A percentile compares a stretch with the other conserved stretches of the same genome.
Evolutionary conservation across 176 grass and related monocot genomes (phyloP).

Genomic region (Stipa capillata): DNA sequence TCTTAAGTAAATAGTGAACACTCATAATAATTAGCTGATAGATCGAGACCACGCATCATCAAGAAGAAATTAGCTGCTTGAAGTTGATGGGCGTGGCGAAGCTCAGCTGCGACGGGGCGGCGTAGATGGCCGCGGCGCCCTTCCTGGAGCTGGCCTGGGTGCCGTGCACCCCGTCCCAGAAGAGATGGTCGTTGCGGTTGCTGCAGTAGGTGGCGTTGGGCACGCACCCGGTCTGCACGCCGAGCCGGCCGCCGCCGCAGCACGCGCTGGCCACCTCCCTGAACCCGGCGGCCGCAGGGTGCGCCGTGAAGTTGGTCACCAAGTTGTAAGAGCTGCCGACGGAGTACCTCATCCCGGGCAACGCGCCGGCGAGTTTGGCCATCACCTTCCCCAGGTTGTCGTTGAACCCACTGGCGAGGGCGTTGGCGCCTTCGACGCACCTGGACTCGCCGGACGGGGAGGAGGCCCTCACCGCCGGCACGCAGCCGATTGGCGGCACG

Average conservation of each 20-base stretch:
- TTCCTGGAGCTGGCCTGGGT: conserved; percentile 41
- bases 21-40: neutral
- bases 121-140: conserved; percentile 37
- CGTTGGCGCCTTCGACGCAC: conserved; percentile 19
- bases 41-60: neutral
- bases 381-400: conserved; percentile 6
- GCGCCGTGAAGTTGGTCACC: conserved; percentile 19
- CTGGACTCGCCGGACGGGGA: neutral
- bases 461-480: neutral
- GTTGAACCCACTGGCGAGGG: conserved; percentile 35
- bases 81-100: conserved; percentile 47
- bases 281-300: conserved; percentile 19
- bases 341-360: conserved; percentile 27
- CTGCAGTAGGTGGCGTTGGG: conserved; percentile 51
- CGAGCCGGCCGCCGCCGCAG: conserved; percentile 44
- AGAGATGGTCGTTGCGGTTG: conserved; percentile 20
- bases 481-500: conserved; percentile 44
- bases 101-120: conserved; percentile 10
- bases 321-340: conserved; percentile 35
- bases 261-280: conserved; percentile 42
- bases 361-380: neutral
- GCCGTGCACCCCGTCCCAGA: conserved; percentile 53
- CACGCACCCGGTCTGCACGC: conserved; percentile 27
- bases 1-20: neutral
- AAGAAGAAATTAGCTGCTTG: conserved; percentile 39